A percentile compares a stretch with the other conserved stretches of the same genome.
Evolutionary conservation across 202 grass and related monocot genomes (phyloP).

Genomic region (Tripidium arundinaceum): DNA sequence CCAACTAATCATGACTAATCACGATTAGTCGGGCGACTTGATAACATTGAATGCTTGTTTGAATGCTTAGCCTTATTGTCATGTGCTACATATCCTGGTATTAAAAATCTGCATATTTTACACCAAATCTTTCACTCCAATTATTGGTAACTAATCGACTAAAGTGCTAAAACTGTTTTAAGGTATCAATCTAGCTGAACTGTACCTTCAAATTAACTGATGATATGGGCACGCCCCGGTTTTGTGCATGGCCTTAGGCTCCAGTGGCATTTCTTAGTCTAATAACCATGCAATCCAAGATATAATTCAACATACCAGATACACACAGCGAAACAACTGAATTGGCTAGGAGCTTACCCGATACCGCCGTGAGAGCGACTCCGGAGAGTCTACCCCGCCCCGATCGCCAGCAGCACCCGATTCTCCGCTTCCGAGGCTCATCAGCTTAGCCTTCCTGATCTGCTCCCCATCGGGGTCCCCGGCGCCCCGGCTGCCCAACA

Average conservation of each 20-base stretch:
- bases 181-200: conserved; percentile 3
- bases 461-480: conserved; percentile 71
- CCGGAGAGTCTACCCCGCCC: conserved; percentile 37
- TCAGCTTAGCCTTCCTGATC: no score
- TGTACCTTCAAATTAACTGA: conserved; percentile 2
- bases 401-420: conserved; percentile 19
- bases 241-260: background rate
- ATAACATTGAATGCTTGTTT: background rate
- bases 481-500: conserved; percentile 39
- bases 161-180: background rate
- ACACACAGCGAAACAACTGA: conserved; percentile 12
- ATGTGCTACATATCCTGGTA: background rate
- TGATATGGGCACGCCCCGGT: background rate
- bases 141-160: background rate
- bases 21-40: no score
- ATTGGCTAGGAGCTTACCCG: conserved; percentile 43
- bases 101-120: background rate
- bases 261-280: background rate
- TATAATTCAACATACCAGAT: background rate
- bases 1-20: no score
- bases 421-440: conserved; percentile 64
- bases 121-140: conserved; percentile 4
- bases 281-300: background rate
- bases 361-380: conserved; percentile 71
- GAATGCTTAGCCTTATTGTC: background rate